Base-by-base conservation (phyloP, 306 rosid species). In the Prosopis cineraria region DNA sequence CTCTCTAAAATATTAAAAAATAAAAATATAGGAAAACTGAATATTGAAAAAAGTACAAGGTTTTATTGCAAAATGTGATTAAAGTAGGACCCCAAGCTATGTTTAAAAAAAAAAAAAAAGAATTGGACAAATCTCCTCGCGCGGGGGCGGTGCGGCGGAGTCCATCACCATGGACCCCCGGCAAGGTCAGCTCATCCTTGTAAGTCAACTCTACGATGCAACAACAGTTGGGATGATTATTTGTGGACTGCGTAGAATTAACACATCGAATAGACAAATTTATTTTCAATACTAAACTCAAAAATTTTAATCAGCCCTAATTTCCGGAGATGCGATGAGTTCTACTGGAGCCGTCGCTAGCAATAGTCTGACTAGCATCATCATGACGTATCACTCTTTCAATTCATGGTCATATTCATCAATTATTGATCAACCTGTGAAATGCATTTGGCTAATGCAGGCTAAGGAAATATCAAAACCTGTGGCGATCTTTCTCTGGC, bases 221-320 rank as follows among this genome's bases (percentile, higher is more conserved):
- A 12, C 22, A 12, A 5, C 12, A 7, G 24, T 65, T 37, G 8
- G 6, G 19, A 66, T 68, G 12, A 41, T 68, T 41, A 22, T 41
- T 24, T 24, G 19, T 40, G 53, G 22, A 68, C 22, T 3, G 11
- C 24, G 40, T 25, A 40, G 12, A 24, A 22, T 24, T 20, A 10
- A 36, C 31, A 11, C 33, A 25, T 55, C 31, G 2, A 12, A 25
- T 17, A 25, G 10, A 30, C 14, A 55, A 55, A 22, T 0, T 7
- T 20, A 56, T 10, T 36, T 39, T 20, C 40, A 19, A 7, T n/a
- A 7, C 1, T 9, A 19, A 65, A 37, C 47, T 65, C 9, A n/a
- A n/a, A n/a, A n/a, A 8, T n/a, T 34, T 65, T 39, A 22, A 37
- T 39, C 43, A 59, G 33, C 72, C 68, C 70, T 78, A 45, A 72